Evolutionary conservation across 73 alveolate species (phyloP), one percentile per base, ranked within the genome.

Genomic region (Symbiodinium pilosum): DNA sequence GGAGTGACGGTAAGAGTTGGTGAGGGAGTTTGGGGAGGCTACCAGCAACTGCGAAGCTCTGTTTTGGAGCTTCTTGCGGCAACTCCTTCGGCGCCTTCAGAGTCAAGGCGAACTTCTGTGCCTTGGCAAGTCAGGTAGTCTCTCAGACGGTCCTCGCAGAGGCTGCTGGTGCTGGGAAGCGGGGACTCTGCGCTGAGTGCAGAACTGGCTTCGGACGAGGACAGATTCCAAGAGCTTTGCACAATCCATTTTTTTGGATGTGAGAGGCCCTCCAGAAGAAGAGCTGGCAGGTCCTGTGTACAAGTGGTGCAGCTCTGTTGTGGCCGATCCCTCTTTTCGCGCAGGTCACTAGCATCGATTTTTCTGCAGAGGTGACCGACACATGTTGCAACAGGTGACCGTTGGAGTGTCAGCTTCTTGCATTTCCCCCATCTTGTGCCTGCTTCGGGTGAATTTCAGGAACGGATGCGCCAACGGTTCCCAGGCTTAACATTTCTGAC

Each of bases 151-250:
- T n/a, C 21, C 59, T 30, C 39, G 18, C 43, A 56, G 86, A 89
- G 77, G 73, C 87, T 89, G 47, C 87, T 89, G 43, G 95, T 89
- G 20, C 73, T 41, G 20, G 95, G 95, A 89, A 89, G 95, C 44
- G 95, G 95, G 21, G 95, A 89, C 95, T 89, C 95, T 68, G 95
- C 95, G 2, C 87, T 89, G 41, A 89, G 95, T n/a, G 95, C 95
- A 3, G 87, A 89, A 87, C 95, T 89, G 36, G 95, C 95, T n/a
- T 89, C 95, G 44, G 95, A 89, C 87, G 32, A 89, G 95, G 81
- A 34, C 30, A 38, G 81, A 9, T n/a, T n/a, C 73, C 32, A 30
- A 26, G 26, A 26, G 34, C 0, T 4, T 54, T 8, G 8, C 26
- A 1, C 73, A 5, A 30, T n/a, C 32, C 73, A 0, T 7, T 11